Evolutionary conservation across 768 basidiomycete species (phyloP), one percentile per base, ranked within the genome.

Genomic region (Macrolepiota dolichaula): DNA sequence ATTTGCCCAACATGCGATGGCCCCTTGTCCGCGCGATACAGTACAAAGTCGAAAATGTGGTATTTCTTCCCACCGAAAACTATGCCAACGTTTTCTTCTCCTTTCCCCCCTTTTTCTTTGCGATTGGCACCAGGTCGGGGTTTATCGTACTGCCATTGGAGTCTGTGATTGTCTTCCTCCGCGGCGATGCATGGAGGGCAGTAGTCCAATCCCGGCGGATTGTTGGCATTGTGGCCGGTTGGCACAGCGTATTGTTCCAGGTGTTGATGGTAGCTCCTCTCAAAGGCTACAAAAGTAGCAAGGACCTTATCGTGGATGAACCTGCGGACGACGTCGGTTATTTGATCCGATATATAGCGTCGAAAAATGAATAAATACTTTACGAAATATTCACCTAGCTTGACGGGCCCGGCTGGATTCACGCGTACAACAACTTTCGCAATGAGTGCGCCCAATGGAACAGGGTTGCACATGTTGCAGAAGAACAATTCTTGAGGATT

Each of bases 401-500:
- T 51, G 6, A 60, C 50, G 10, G 52, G 49, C 17, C 59, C 52
- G 29, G 24, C 13, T 9, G 59, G 59, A 0, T 68, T 62, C 49
- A 78, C 73, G 29, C 79, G 76, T 0, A 85, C 80, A 0, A 65
- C 64, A 1, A 85, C 76, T 66, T 83, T 88, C 2, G 74, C 82
- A 0, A 83, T 70, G 44, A 90, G 74, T 1, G 68, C 61, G 3
- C 68, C 62, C 29, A 85, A 61, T 3, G 71, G 62, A 15, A 81
- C 66, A 10, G 74, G 65, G 49, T 78, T 79, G 62, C 91, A 93
- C 0, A 79, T 67, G 1, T 85, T 71, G 29, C 79, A 79, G 4
- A 89, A 70, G 67, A 87, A 91, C 0, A 94, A 68, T 64, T 94
- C 90, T 57, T 85, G 85, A 0, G 82, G 74, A 59, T 88, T 73